These are phyloP conservation scores for Sclerotinia minor DNA, from an alignment of 2,329 filamentous ascomycete species.

Conservation along the genomic window DNA sequence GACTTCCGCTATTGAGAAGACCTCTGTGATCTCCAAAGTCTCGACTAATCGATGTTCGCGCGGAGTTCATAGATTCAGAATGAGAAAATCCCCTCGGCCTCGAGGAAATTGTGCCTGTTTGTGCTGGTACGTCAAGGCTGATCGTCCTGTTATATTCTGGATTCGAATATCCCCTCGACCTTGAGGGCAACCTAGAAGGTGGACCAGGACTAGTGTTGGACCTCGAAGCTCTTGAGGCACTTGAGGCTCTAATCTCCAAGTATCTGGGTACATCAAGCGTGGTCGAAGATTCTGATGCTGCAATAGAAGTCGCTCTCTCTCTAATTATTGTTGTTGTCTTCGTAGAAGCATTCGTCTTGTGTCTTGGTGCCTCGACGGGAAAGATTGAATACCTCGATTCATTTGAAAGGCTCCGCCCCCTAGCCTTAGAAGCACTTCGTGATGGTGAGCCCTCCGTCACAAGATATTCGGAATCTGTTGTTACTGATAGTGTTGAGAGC, in stretches of 20 bases:
- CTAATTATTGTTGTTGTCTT: slow-evolving; percentile 10
- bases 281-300: slow-evolving; percentile 16
- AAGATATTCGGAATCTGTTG: neutral
- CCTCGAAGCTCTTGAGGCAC: neutral
- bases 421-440: neutral
- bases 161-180: slow-evolving; percentile 12
- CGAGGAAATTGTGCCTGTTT: neutral
- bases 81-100: slow-evolving; percentile 17
- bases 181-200: neutral
- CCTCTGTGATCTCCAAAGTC: slow-evolving; percentile 16
- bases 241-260: neutral
- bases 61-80: slow-evolving; percentile 9
- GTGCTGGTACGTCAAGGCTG: neutral
- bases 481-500: neutral
- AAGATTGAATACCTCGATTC: slow-evolving; percentile 23
- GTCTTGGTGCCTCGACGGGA: slow-evolving; percentile 10
- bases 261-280: slow-evolving; percentile 10
- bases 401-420: slow-evolving; percentile 12
- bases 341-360: slow-evolving; percentile 9
- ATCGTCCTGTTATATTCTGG: neutral
- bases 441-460: neutral
- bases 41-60: neutral
- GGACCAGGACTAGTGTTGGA: slow-evolving; percentile 5
- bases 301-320: slow-evolving; percentile 7
- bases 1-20: neutral